A percentile compares a stretch with the other conserved stretches of the same genome.
These are phyloP conservation scores for Elsinoe australis DNA, from an alignment of 2,329 filamentous ascomycete species.

Conservation along the genomic window DNA sequence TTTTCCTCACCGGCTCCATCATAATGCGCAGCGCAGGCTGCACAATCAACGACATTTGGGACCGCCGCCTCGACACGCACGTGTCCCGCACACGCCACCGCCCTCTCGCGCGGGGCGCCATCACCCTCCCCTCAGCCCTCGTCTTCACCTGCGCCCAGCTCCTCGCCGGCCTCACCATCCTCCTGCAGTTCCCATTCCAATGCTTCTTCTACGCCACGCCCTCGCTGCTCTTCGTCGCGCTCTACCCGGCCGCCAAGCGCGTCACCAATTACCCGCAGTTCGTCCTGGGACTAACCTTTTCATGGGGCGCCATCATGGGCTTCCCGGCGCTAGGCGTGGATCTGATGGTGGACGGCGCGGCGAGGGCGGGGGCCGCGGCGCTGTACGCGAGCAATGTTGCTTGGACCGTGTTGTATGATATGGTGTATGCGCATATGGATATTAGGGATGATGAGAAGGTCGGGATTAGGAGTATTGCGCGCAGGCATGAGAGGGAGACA, in stretches of 20 bases:
- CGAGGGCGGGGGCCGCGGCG: conserved; percentile 57
- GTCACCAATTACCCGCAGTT: conserved; percentile 82
- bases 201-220: conserved; percentile 75
- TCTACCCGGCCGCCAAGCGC: conserved; percentile 77
- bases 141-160: conserved; percentile 69
- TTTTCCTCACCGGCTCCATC: conserved; percentile 69
- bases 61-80: conserved; percentile 75
- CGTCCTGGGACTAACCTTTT: conserved; percentile 76
- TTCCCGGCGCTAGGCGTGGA: conserved; percentile 77
- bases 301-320: conserved; percentile 82
- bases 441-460: conserved; percentile 77
- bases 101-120: conserved; percentile 70
- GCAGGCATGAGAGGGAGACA: conserved; percentile 69
- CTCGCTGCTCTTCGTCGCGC: conserved; percentile 62
- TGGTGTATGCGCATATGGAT: conserved; percentile 91
- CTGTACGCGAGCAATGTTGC: conserved; percentile 72
- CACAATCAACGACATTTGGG: conserved; percentile 86
- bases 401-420: conserved; percentile 85
- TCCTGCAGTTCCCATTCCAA: conserved; percentile 65
- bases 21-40: conserved; percentile 85
- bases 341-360: conserved; percentile 55
- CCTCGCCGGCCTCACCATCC: conserved; percentile 61
- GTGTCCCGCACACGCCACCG: conserved; percentile 68
- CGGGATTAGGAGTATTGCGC: conserved; percentile 80
- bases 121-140: conserved; percentile 64